Percentiles rank a stretch among this genome's conserved stretches.
phyloP scores from a whole-genome alignment of 305 asterid species.

The Fraxinus velutina region DNA sequence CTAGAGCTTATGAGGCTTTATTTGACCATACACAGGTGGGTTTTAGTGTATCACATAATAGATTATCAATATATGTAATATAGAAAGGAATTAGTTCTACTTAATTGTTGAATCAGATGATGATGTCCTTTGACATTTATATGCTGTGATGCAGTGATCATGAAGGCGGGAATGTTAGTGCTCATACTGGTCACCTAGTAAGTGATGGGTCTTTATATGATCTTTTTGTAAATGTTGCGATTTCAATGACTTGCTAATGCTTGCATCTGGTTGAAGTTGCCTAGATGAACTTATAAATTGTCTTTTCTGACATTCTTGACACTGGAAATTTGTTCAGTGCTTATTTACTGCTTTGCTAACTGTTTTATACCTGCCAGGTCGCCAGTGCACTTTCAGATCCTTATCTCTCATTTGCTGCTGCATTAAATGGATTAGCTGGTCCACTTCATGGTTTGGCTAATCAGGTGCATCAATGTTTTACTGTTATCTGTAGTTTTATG shows the following conservation, averaged over 20 bases:
- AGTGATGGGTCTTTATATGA: slow-evolving; percentile 25
- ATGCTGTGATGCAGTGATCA: slow-evolving; percentile 56
- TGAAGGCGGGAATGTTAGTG: slow-evolving; percentile 95
- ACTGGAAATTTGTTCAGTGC: not conserved
- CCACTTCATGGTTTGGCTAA: slow-evolving; percentile 92
- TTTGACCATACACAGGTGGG: slow-evolving; percentile 80
- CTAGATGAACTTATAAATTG: slow-evolving; percentile 1
- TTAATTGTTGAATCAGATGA: slow-evolving; percentile 7
- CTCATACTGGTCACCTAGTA: slow-evolving; percentile 91
- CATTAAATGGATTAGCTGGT: slow-evolving; percentile 89
- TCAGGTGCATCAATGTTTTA: slow-evolving; percentile 47
- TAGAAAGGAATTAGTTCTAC: not conserved
- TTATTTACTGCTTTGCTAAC: slow-evolving; percentile 11
- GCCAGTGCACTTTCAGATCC: slow-evolving; percentile 93
- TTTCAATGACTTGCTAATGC: not conserved
- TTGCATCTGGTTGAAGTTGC: slow-evolving; percentile 11
- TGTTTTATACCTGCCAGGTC: slow-evolving; percentile 42
- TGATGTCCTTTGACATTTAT: slow-evolving; percentile 8
- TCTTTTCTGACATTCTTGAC: not conserved
- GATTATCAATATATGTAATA: not conserved
- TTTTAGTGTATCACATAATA: not conserved
- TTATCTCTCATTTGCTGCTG: slow-evolving; percentile 86
- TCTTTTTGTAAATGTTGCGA: not conserved
- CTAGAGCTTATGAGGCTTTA: slow-evolving; percentile 96
- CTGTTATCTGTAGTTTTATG: not conserved